Evolutionary conservation across 106 monocot species (phyloP), one percentile per base, ranked within the genome.

Genomic region (Dendrobium nobile): DNA sequence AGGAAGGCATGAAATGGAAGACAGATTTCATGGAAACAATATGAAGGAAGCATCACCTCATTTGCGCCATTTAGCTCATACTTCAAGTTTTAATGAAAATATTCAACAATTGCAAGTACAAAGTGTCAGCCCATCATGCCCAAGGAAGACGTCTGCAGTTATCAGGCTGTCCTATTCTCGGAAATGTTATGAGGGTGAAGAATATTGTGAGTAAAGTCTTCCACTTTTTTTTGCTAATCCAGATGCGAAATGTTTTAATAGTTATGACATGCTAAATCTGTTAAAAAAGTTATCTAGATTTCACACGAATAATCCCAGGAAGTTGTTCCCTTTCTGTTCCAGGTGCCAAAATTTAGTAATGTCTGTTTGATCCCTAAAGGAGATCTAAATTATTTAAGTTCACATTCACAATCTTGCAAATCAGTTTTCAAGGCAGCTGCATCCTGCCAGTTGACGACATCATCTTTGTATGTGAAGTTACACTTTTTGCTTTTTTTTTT

Each of bases 1-100:
- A 41, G 78, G 88, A 84, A 26, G 47, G 83, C 43, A 73, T 90
- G 48, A 45, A 75, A 81, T 42, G 79, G 85, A 64, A 26, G 79
- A 83, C 4, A 74, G 19, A 28, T 8, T 43, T 70, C 65, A 82
- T 26, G 82, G 77, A 13, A 72, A 40, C 56, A 79, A 59, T 55
- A 2, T 41, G 3, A 48, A 33, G 48, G 67, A 40, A 48, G 19
- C 19, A 47, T 22, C 33, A 8, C 61, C 76, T 82, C 41, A 11
- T 61, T 67, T 28, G 20, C 22, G 37, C 7, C 15, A 37, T 19
- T 80, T 94, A 65, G 79, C 82, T 76, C 85, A 91, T 47, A 85
- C 91, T 41, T 28, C 91, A 54, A 94, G 92, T 80, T 92, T 98
- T 72, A 98, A 89, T 80, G 94, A 94, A 28, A 98, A 91, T 65